Evolutionary conservation across 1,139 yeast species (phyloP).

Genomic region (Pichia sp.): DNA sequence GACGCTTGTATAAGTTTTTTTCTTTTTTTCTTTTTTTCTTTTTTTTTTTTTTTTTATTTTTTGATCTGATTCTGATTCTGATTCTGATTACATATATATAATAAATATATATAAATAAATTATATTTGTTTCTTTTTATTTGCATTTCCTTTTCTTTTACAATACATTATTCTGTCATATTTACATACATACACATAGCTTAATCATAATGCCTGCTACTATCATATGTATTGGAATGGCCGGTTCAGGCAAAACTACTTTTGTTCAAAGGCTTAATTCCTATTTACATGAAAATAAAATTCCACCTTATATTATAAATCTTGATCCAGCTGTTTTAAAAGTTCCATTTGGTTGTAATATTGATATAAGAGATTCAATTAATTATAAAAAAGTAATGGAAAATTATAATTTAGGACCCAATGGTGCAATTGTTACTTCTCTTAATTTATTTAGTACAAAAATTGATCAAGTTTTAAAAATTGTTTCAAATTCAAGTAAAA

Average conservation of each 20-base stretch:
- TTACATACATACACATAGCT: neutral
- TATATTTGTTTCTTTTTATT: too few species aligned
- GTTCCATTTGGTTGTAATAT: conserved; percentile 93
- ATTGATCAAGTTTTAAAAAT: conserved; percentile 89
- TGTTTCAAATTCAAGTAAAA: conserved; percentile 78
- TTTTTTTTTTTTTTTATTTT: too few species aligned
- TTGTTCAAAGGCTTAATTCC: conserved; percentile 90
- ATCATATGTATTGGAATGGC: conserved; percentile 94
- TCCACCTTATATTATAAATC: conserved; percentile 84
- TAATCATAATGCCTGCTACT: conserved; percentile 58
- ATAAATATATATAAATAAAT: too few species aligned
- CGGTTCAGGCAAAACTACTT: conserved; percentile 96
- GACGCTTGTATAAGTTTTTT: too few species aligned
- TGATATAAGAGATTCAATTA: conserved; percentile 93
- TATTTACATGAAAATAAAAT: conserved; percentile 67
- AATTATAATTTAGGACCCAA: conserved; percentile 90
- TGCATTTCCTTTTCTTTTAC: too few species aligned
- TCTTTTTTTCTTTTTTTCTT: too few species aligned
- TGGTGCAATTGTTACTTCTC: conserved; percentile 95
- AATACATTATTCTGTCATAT: neutral
- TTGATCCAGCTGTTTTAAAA: conserved; percentile 93
- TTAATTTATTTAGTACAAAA: conserved; percentile 88
- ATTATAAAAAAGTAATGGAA: conserved; percentile 95
- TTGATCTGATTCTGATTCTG: too few species aligned
- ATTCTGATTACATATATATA: too few species aligned